phyloP scores from a whole-genome alignment of 768 basidiomycete genomes.

The Tubosaeta sp. region DNA sequence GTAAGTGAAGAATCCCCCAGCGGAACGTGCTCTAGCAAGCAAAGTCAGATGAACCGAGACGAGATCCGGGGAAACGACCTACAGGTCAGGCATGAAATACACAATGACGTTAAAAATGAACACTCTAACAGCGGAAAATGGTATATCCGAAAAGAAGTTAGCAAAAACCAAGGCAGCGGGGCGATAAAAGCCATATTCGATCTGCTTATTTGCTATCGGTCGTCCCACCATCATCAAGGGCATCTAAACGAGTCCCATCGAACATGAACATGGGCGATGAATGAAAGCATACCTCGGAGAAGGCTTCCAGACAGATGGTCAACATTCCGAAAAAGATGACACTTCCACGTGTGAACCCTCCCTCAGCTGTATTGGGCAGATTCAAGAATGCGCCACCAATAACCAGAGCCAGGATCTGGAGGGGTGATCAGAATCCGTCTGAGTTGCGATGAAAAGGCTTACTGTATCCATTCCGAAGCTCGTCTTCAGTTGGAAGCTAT shows the following conservation, averaged over 20 bases:
- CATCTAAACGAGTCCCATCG: conserved; percentile 38
- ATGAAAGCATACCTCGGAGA: conserved; percentile 51
- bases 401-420: conserved; percentile 40
- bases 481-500: conserved; percentile 72
- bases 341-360: conserved; percentile 85
- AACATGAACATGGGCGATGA: background rate
- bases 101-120: conserved; percentile 61
- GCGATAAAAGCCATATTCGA: conserved; percentile 60
- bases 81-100: conserved; percentile 62
- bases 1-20: conserved; percentile 50
- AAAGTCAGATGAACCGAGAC: conserved; percentile 13
- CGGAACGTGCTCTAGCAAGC: conserved; percentile 27
- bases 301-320: conserved; percentile 66
- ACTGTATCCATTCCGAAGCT: conserved; percentile 61
- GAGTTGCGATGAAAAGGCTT: conserved; percentile 22
- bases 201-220: conserved; percentile 69
- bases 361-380: conserved; percentile 66
- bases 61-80: conserved; percentile 23
- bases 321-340: conserved; percentile 72
- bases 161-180: conserved; percentile 62
- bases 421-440: background rate
- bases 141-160: conserved; percentile 65
- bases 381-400: conserved; percentile 74
- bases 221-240: conserved; percentile 77
- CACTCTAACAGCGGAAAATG: conserved; percentile 58